Conservation (phyloP, 2,329 filamentous ascomycete genomes). For the Geoglossum cookeanum region DNA sequence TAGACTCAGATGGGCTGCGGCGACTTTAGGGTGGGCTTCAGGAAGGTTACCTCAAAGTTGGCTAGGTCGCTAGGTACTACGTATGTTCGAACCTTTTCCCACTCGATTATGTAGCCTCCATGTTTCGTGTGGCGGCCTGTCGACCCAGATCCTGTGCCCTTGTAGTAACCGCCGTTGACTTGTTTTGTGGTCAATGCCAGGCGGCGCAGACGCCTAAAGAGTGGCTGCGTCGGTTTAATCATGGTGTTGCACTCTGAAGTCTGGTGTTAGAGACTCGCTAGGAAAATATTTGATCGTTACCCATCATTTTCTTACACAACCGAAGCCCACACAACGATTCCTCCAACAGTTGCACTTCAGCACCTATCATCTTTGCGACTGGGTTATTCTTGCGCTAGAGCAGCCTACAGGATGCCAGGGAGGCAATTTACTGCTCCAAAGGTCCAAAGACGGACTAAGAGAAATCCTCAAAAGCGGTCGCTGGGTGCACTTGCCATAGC, state of each 20-base stretch:
- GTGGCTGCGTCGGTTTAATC: constrained; percentile 27
- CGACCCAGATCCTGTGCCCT: constrained; percentile 75
- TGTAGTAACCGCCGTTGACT: constrained; percentile 88
- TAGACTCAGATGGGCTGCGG: not conserved
- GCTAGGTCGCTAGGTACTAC: constrained; percentile 52
- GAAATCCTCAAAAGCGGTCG: constrained; percentile 30
- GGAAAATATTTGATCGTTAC: not conserved
- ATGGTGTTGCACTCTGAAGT: constrained; percentile 14
- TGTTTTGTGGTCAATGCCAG: constrained; percentile 79
- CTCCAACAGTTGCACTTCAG: not conserved
- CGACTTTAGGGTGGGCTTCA: not conserved
- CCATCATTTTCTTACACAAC: not conserved
- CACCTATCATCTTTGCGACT: not conserved
- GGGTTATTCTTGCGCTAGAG: not conserved
- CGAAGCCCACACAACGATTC: not conserved
- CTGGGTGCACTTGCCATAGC: constrained; percentile 48
- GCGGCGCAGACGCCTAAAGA: constrained; percentile 53
- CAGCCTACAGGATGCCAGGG: constrained; percentile 21
- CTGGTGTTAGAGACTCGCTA: not conserved
- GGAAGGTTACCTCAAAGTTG: constrained; percentile 44
- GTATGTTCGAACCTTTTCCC: constrained; percentile 76
- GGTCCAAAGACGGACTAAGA: constrained; percentile 21
- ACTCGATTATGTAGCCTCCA: constrained; percentile 73
- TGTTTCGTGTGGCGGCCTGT: constrained; percentile 72
- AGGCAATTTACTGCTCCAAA: constrained; percentile 21